These are phyloP conservation scores for Sordaria brevicollis DNA, from an alignment of 495 filamentous ascomycete genomes.

Conservation along the genomic window DNA sequence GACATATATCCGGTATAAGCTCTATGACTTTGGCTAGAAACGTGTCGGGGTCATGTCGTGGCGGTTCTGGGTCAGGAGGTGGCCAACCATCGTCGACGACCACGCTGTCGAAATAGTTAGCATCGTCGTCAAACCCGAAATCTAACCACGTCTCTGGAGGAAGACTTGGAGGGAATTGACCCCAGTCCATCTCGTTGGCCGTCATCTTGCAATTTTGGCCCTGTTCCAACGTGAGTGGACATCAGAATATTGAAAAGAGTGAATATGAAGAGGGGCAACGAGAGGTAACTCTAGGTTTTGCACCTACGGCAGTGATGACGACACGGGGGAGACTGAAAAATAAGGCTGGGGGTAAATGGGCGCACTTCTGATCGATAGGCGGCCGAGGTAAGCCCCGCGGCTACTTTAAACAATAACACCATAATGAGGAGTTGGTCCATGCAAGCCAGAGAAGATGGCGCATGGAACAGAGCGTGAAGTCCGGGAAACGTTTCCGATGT, in stretches of 20 bases:
- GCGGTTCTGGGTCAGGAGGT: neutral
- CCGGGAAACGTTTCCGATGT: neutral
- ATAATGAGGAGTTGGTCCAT: neutral
- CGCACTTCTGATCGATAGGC: neutral
- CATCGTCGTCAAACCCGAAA: neutral
- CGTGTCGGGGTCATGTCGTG: neutral
- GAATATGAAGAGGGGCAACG: neutral
- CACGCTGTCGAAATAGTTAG: neutral
- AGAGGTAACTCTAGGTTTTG: neutral
- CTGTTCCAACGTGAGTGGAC: neutral
- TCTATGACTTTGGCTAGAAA: neutral
- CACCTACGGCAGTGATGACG: neutral
- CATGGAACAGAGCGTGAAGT: neutral
- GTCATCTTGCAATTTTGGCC: neutral
- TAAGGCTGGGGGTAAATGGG: too few relatives aligned
- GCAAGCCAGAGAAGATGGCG: neutral
- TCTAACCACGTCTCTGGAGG: neutral
- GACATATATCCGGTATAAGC: conserved; percentile 31
- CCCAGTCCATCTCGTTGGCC: neutral
- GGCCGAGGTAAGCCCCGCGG: neutral
- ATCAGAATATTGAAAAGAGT: neutral
- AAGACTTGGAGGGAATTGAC: neutral
- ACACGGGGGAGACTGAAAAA: neutral
- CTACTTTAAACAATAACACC: neutral
- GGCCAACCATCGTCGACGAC: neutral